Percentiles rank a stretch among this genome's conserved stretches.
These are phyloP conservation scores for Dictyostelium discoideum DNA, from an alignment of 78 protist species.

Conservation along the genomic window DNA sequence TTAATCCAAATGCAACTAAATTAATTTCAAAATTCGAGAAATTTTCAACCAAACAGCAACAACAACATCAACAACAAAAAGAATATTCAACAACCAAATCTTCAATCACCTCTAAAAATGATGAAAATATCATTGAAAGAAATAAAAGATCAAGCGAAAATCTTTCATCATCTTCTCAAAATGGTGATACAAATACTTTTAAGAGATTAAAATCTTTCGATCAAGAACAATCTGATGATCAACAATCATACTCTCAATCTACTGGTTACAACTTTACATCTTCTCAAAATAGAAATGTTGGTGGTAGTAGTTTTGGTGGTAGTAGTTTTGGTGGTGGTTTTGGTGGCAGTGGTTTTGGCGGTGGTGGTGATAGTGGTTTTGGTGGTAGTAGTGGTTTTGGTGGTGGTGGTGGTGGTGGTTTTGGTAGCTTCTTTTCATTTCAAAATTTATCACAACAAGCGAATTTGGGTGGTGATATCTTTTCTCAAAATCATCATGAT, in stretches of 20 bases:
- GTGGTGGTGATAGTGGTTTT: not conserved
- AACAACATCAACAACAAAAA: not conserved
- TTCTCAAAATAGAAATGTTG: not conserved
- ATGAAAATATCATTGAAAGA: not conserved
- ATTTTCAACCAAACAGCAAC: not conserved
- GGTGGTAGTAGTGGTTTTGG: too few relatives aligned
- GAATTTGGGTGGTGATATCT: not conserved
- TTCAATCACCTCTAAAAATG: not conserved
- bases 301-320: not conserved
- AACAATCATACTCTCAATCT: not conserved
- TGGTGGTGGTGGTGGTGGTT: not conserved
- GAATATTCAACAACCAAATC: not conserved
- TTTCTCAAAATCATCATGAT: not conserved
- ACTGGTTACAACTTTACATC: not conserved
- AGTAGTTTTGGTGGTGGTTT: not conserved
- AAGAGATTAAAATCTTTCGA: not conserved
- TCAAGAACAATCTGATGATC: not conserved
- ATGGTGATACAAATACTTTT: not conserved
- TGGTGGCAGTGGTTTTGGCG: not conserved
- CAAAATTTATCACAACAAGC: slow-evolving; percentile 1
- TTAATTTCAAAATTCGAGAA: not conserved
- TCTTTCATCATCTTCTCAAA: not conserved
- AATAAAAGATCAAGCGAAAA: not conserved
- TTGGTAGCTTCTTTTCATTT: slow-evolving; percentile 16
- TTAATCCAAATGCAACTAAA: slow-evolving; percentile 8